A percentile compares a stretch with the other conserved stretches of the same genome.
Evolutionary conservation across 805 yeast species (phyloP).

Genomic region (Candida sanyiensis): DNA sequence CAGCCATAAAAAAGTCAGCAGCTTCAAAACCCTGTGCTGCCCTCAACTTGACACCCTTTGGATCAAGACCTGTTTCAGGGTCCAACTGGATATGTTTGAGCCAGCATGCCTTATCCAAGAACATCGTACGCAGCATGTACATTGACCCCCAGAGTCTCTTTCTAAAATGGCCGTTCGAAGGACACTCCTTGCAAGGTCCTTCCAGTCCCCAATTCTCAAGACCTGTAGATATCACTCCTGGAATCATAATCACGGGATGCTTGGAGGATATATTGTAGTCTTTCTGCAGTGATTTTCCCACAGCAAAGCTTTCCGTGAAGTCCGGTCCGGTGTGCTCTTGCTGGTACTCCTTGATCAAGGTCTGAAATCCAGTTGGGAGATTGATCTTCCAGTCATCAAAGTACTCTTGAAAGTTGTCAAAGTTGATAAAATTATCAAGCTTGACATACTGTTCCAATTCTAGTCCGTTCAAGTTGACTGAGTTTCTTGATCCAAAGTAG

Average conservation of each 20-base stretch:
- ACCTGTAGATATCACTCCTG: conserved; percentile 95
- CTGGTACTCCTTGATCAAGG: conserved; percentile 47
- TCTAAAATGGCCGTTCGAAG: conserved; percentile 77
- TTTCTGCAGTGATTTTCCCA: conserved; percentile 59
- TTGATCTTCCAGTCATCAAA: conserved; percentile 69
- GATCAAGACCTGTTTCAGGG: conserved; percentile 88
- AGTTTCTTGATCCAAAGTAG: conserved; percentile 48
- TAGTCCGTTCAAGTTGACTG: conserved; percentile 27
- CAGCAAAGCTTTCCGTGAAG: conserved; percentile 79
- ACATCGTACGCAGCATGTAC: conserved; percentile 90
- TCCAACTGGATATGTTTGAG: conserved; percentile 85
- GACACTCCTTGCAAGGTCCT: conserved; percentile 75
- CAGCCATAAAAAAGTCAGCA: conserved; percentile 93
- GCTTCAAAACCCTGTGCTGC: conserved; percentile 97
- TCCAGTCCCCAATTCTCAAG: conserved; percentile 87
- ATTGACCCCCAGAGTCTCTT: conserved; percentile 96
- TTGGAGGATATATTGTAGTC: conserved; percentile 49
- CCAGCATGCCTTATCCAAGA: conserved; percentile 91
- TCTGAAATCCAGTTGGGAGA: conserved; percentile 48
- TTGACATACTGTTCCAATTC: conserved; percentile 21
- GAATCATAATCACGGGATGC: conserved; percentile 85
- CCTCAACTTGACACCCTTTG: conserved; percentile 70
- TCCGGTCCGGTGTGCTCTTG: conserved; percentile 30
- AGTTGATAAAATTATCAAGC: conserved; percentile 19
- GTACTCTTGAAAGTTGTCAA: conserved; percentile 50